Conservation (phyloP, 768 basidiomycete species). For the Tricholoma saponaceum region DNA sequence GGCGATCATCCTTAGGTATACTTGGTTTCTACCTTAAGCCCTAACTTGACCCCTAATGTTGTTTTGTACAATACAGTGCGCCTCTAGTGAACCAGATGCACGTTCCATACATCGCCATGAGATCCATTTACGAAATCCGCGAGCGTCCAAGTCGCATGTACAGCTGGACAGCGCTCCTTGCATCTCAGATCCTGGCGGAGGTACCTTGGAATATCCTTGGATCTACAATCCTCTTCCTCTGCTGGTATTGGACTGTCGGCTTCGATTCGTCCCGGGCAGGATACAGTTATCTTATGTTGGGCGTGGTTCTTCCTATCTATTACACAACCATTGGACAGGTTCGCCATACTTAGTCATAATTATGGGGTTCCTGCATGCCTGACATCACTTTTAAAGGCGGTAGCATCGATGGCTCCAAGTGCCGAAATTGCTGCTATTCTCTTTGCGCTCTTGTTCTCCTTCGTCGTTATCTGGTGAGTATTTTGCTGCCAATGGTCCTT, state of each 20-base stretch:
- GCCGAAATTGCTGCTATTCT: constrained; percentile 51
- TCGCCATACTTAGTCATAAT: neutral
- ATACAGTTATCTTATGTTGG: constrained; percentile 53
- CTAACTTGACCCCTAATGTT: neutral
- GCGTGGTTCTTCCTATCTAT: constrained; percentile 53
- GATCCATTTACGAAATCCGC: constrained; percentile 61
- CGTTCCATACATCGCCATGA: too few relatives aligned
- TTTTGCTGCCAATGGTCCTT: neutral
- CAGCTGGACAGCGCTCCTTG: constrained; percentile 48
- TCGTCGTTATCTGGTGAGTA: constrained; percentile 51
- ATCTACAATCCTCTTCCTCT: constrained; percentile 47
- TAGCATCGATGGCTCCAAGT: constrained; percentile 55
- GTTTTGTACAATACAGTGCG: constrained; percentile 23
- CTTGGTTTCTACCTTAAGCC: neutral
- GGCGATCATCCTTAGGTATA: constrained; percentile 40
- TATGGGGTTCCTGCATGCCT: neutral
- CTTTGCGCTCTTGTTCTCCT: constrained; percentile 51
- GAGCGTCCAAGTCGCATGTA: constrained; percentile 61
- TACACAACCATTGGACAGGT: constrained; percentile 58
- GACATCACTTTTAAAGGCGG: constrained; percentile 40
- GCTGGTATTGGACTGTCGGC: constrained; percentile 63
- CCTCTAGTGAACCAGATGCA: constrained; percentile 65
- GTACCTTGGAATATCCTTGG: constrained; percentile 60
- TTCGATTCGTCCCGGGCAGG: constrained; percentile 49
- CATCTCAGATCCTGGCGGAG: constrained; percentile 52